Percentiles rank a stretch among this genome's conserved stretches.
Conservation (phyloP, 2,329 filamentous ascomycete genomes). For the Pestalotiopsis sp. region DNA sequence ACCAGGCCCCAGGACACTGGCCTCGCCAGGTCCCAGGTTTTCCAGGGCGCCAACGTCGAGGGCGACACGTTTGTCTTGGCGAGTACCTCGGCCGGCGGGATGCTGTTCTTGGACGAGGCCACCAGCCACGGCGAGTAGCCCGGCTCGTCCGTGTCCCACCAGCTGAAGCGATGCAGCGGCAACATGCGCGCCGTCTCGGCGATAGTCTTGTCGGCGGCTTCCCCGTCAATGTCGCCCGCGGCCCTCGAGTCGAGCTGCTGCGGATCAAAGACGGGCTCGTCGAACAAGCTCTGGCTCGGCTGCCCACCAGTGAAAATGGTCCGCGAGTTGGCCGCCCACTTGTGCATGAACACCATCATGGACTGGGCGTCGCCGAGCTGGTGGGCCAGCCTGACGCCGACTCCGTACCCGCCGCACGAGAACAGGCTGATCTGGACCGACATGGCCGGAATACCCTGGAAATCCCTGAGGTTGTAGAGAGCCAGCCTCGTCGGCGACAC, state of each 20-base stretch:
- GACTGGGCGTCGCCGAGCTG: slow-evolving; percentile 45
- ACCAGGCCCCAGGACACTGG: slow-evolving; percentile 36
- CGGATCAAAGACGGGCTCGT: slow-evolving; percentile 40
- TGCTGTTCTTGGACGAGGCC: slow-evolving; percentile 25
- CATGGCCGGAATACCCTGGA: slow-evolving; percentile 30
- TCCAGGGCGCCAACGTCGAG: slow-evolving; percentile 39
- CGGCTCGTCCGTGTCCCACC: slow-evolving; percentile 39
- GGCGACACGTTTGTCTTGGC: slow-evolving; percentile 22
- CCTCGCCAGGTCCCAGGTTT: slow-evolving; percentile 39
- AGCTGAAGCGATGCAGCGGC: slow-evolving; percentile 49
- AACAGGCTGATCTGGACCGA: slow-evolving; percentile 42
- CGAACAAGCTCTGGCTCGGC: neutral
- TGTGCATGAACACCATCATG: slow-evolving; percentile 42
- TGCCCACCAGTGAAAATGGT: slow-evolving; percentile 9
- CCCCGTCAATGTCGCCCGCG: slow-evolving; percentile 19
- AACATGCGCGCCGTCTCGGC: slow-evolving; percentile 34
- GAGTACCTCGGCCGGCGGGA: slow-evolving; percentile 24
- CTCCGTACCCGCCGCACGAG: slow-evolving; percentile 39
- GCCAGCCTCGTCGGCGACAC: slow-evolving; percentile 34
- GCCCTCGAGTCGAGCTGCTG: slow-evolving; percentile 37
- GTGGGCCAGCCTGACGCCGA: slow-evolving; percentile 45
- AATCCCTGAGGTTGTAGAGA: slow-evolving; percentile 30
- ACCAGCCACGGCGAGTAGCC: slow-evolving; percentile 30
- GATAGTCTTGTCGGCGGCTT: slow-evolving; percentile 23
- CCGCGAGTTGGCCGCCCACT: slow-evolving; percentile 38